A percentile compares a stretch with the other conserved stretches of the same genome.
These are phyloP conservation scores for Skeletonema tropicum DNA, from an alignment of 108 stramenopile genomes.

Conservation along the genomic window DNA sequence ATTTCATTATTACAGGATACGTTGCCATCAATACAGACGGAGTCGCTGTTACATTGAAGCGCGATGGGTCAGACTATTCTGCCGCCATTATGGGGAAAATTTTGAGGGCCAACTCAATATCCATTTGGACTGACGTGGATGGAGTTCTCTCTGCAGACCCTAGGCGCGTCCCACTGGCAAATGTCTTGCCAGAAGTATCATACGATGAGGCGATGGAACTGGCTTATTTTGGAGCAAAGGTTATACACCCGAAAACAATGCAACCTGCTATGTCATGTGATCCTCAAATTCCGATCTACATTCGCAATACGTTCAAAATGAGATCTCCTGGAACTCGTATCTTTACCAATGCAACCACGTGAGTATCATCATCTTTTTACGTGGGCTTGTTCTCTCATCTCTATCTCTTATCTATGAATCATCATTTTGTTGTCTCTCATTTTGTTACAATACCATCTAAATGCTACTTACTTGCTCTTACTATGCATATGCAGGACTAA, in stretches of 20 bases:
- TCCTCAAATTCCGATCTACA: conserved; percentile 87
- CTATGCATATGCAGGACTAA: conserved; percentile 8
- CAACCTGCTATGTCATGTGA: conserved; percentile 60
- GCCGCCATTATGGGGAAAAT: conserved; percentile 89
- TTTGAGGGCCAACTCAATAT: conserved; percentile 68
- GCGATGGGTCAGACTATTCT: conserved; percentile 90
- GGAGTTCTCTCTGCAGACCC: conserved; percentile 85
- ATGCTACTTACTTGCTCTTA: background rate
- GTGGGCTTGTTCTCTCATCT: background rate
- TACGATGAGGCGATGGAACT: conserved; percentile 95
- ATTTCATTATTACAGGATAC: conserved; percentile 93
- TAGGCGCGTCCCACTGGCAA: conserved; percentile 79
- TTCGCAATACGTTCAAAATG: conserved; percentile 90
- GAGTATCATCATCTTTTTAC: background rate
- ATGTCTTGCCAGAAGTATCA: conserved; percentile 69
- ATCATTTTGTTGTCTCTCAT: background rate
- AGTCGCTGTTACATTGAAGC: conserved; percentile 84
- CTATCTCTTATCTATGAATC: background rate
- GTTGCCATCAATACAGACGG: conserved; percentile 87
- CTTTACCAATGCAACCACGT: conserved; percentile 53
- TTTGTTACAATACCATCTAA: background rate
- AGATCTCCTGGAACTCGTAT: conserved; percentile 82
- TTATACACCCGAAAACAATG: conserved; percentile 93
- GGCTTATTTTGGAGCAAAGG: conserved; percentile 94
- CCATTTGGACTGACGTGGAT: conserved; percentile 93